phyloP scores from a whole-genome alignment of 2,329 filamentous ascomycete species.

The Ophiognomonia clavigignenti-juglandacearum region DNA sequence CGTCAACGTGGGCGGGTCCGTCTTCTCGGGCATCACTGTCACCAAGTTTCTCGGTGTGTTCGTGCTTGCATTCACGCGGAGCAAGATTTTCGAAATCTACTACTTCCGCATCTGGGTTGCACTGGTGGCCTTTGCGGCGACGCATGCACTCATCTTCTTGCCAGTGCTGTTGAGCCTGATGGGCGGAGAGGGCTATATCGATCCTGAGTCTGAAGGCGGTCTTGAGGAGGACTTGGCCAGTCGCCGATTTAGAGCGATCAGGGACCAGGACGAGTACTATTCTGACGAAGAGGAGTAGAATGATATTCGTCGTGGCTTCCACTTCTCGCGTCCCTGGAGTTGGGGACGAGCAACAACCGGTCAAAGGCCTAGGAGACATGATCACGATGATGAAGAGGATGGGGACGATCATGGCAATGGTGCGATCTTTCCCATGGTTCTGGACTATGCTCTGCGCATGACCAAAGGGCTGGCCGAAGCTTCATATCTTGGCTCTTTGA shows the following conservation, averaged over 20 bases:
- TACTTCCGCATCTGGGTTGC: conserved; percentile 97
- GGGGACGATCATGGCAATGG: too few species aligned
- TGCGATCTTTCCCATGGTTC: too few species aligned
- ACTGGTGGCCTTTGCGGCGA: conserved; percentile 81
- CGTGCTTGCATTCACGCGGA: conserved; percentile 88
- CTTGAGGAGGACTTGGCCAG: conserved; percentile 84
- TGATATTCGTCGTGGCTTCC: background rate
- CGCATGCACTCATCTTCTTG: conserved; percentile 85
- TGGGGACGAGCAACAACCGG: too few species aligned
- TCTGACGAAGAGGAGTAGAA: conserved; percentile 60
- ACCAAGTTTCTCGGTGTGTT: conserved; percentile 91
- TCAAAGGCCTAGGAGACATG: too few species aligned
- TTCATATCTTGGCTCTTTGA: too few species aligned
- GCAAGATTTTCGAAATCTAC: conserved; percentile 99
- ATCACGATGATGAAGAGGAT: too few species aligned
- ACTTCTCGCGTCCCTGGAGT: too few species aligned
- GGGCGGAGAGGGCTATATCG: conserved; percentile 82
- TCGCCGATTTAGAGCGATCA: conserved; percentile 69
- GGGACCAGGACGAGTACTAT: conserved; percentile 71
- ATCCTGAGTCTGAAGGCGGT: conserved; percentile 81
- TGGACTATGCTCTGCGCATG: too few species aligned
- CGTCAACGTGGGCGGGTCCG: conserved; percentile 89
- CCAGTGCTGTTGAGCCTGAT: conserved; percentile 83
- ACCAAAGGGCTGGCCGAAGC: too few species aligned
- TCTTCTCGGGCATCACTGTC: conserved; percentile 93